phyloP scores from a whole-genome alignment of 164 flowering plant species.

The Liquidambar formosana region DNA sequence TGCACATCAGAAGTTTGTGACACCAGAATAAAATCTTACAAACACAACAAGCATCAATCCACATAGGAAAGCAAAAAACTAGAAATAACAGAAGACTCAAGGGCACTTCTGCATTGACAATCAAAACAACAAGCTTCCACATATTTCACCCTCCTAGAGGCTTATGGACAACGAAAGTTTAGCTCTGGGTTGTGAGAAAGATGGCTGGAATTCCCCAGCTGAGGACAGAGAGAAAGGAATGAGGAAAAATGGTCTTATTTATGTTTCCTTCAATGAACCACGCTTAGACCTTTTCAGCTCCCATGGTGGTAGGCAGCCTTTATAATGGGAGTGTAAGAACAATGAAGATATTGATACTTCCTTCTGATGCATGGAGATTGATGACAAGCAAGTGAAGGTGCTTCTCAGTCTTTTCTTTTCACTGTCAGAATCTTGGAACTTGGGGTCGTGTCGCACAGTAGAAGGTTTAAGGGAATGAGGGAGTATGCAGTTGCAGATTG shows the following conservation, averaged over 20 bases:
- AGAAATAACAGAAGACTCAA: neutral
- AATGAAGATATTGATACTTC: constrained; percentile 51
- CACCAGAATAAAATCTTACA: constrained; percentile 4
- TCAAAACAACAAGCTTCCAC: neutral
- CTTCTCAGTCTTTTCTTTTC: constrained; percentile 41
- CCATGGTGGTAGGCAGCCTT: constrained; percentile 55
- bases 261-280: constrained; percentile 28
- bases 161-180: neutral
- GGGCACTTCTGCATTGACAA: neutral
- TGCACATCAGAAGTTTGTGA: neutral
- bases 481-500: constrained; percentile 51
- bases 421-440: constrained; percentile 27
- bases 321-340: constrained; percentile 49
- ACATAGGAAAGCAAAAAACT: neutral
- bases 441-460: constrained; percentile 21
- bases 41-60: constrained; percentile 7
- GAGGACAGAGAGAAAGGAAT: neutral
- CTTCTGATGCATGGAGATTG: constrained; percentile 38
- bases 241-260: neutral
- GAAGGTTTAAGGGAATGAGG: constrained; percentile 42
- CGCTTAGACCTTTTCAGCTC: constrained; percentile 35
- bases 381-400: constrained; percentile 33
- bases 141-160: constrained; percentile 4
- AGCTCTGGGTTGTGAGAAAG: neutral
- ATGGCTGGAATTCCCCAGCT: neutral